phyloP scores from a whole-genome alignment of 31 red algal genomes.

The Endocladia muricata region DNA sequence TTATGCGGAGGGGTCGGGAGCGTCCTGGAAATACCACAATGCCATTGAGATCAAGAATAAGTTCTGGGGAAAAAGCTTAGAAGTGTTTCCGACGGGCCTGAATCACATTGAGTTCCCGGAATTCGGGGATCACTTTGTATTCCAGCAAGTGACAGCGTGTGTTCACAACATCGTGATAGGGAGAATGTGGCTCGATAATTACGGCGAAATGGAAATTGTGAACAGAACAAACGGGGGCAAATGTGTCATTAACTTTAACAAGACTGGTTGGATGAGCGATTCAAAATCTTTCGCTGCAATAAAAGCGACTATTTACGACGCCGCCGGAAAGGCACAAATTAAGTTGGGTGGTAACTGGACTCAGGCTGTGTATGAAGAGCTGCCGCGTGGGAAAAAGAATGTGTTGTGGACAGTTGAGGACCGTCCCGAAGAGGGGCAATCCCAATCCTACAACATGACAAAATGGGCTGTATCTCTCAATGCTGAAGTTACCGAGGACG shows the following conservation, averaged over 20 bases:
- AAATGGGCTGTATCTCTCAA: slow-evolving; percentile 85
- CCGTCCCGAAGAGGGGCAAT: slow-evolving; percentile 42
- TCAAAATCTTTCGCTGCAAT: slow-evolving; percentile 60
- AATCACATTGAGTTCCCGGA: slow-evolving; percentile 79
- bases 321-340: slow-evolving; percentile 35
- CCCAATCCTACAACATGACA: slow-evolving; percentile 84
- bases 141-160: slow-evolving; percentile 83
- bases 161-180: slow-evolving; percentile 98
- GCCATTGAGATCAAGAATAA: slow-evolving; percentile 86
- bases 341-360: slow-evolving; percentile 76
- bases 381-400: slow-evolving; percentile 42
- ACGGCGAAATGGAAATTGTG: slow-evolving; percentile 86
- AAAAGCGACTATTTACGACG: slow-evolving; percentile 69
- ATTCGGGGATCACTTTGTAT: slow-evolving; percentile 84
- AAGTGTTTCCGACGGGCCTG: slow-evolving; percentile 86
- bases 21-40: slow-evolving; percentile 79
- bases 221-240: slow-evolving; percentile 69
- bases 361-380: slow-evolving; percentile 52
- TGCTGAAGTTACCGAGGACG: slow-evolving; percentile 50
- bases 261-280: slow-evolving; percentile 85
- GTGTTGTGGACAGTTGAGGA: slow-evolving; percentile 53
- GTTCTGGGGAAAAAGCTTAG: slow-evolving; percentile 98
- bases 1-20: slow-evolving; percentile 79
- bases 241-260: slow-evolving; percentile 76
- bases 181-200: slow-evolving; percentile 95